Evolutionary conservation across 495 filamentous ascomycete genomes (phyloP), one percentile per base, ranked within the genome.

Genomic region (Penicillium daleae): DNA sequence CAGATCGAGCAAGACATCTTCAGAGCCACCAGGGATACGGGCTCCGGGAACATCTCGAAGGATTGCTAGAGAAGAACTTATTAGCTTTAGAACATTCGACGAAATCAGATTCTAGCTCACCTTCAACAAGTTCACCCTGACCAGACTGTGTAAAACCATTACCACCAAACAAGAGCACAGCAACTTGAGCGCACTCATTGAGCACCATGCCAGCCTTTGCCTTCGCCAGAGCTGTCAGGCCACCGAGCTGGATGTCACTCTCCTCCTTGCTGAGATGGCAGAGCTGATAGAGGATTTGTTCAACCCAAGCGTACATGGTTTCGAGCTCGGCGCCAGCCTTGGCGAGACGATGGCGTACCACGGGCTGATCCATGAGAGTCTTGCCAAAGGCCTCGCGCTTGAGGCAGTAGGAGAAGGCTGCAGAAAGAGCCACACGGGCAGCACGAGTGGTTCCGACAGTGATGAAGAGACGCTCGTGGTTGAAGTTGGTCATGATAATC

Each of bases 401-500:
- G 62, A 92, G 66, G 39, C 83, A 82, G 72, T 92, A 91, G 12
- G 84, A 84, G 61, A 91, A 88, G 0, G 90, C 89, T 1, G 85
- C 65, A 24, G 81, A 71, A 6, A 92, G 76, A 9, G 88, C 89
- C 3, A 91, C 88, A 10, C 90, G 80, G 0, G 87, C 80, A 61
- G 84, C 75, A 2, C 90, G 80, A 8, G 86, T 89, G 4, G 81
- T 81, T 1, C 83, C 83, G 27, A 92, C 83, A 7, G 86, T 76
- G 55, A 92, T 89, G 26, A 81, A 78, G 2, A 93, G 75, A 0
- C 90, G 84, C 76, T 93, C 90, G 66, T 93, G 89, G 77, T 92
- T 92, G 85, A 93, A 92, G 75, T 93, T 92, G 44, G 86, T 89
- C 89, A 93, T 92, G 63, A 92, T 85, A 66, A 90, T 87, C 39